phyloP scores from a whole-genome alignment of 1,284 basidiomycete genomes.

The Rhodotorula sp. region DNA sequence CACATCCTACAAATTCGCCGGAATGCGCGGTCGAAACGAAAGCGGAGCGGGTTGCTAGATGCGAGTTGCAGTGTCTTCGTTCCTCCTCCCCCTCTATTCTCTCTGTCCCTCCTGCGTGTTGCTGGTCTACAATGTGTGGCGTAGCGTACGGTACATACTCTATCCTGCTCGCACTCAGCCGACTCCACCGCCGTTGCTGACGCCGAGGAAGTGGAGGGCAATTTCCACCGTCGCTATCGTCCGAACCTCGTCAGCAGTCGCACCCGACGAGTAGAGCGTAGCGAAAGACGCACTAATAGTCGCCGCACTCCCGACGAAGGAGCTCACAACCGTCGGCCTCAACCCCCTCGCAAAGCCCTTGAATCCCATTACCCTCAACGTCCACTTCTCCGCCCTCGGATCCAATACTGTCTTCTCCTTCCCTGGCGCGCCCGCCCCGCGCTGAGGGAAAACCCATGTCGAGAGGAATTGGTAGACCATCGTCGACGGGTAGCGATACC shows the following conservation, averaged over 20 bases:
- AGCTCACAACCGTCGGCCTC: slow-evolving; percentile 41
- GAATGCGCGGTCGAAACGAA: too few species aligned
- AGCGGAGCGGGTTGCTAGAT: too few species aligned
- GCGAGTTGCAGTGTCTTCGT: too few species aligned
- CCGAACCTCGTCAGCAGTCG: background rate
- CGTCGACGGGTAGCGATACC: slow-evolving; percentile 39
- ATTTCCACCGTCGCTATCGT: slow-evolving; percentile 32
- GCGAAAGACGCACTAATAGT: slow-evolving; percentile 44
- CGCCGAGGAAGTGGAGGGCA: slow-evolving; percentile 31
- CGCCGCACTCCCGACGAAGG: slow-evolving; percentile 43
- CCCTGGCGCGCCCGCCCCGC: background rate
- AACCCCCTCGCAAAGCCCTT: slow-evolving; percentile 40
- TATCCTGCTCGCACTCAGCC: background rate
- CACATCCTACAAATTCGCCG: too few species aligned
- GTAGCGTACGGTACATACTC: too few species aligned
- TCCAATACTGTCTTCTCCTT: slow-evolving; percentile 18
- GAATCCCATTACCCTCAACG: slow-evolving; percentile 35
- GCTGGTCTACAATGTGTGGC: too few species aligned
- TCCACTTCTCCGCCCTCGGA: slow-evolving; percentile 34
- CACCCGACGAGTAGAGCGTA: background rate
- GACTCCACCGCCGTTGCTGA: slow-evolving; percentile 28
- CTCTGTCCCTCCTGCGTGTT: too few species aligned
- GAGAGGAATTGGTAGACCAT: slow-evolving; percentile 36
- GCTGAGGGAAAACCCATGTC: slow-evolving; percentile 17
- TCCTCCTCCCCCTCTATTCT: too few species aligned